These are phyloP conservation scores for Xylaria curta DNA, from an alignment of 495 filamentous ascomycete species.

Conservation along the genomic window DNA sequence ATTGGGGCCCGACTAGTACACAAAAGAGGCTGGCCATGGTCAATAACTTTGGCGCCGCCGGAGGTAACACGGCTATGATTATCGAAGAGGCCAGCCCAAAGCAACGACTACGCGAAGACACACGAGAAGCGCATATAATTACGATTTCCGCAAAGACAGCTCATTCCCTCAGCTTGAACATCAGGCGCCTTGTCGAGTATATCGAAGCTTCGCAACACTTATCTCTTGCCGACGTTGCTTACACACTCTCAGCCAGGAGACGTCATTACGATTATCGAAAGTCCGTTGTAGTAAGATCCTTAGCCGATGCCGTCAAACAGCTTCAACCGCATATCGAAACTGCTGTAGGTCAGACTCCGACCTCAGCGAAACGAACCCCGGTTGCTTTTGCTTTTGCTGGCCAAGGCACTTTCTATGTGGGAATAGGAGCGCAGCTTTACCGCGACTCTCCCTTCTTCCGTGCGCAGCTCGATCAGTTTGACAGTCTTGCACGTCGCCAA, in stretches of 20 bases:
- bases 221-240: constrained; percentile 4
- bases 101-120: background rate
- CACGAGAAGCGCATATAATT: constrained; percentile 39
- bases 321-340: constrained; percentile 8
- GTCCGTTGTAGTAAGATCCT: background rate
- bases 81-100: constrained; percentile 50
- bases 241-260: background rate
- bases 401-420: constrained; percentile 45
- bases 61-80: constrained; percentile 58
- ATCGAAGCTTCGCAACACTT: background rate
- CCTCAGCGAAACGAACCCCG: background rate
- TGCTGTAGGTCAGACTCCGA: constrained; percentile 27
- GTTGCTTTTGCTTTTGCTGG: constrained; percentile 65
- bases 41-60: constrained; percentile 64
- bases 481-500: background rate
- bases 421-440: constrained; percentile 24
- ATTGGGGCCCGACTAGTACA: constrained; percentile 48
- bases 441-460: constrained; percentile 4
- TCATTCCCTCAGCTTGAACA: constrained; percentile 38
- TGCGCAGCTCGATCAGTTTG: constrained; percentile 58
- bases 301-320: background rate
- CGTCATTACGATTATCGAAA: background rate
- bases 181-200: background rate
- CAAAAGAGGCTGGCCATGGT: constrained; percentile 50
- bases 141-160: constrained; percentile 51